These are phyloP conservation scores for Teratosphaeria epicoccoides DNA, from an alignment of 2,329 filamentous ascomycete genomes.

Conservation along the genomic window DNA sequence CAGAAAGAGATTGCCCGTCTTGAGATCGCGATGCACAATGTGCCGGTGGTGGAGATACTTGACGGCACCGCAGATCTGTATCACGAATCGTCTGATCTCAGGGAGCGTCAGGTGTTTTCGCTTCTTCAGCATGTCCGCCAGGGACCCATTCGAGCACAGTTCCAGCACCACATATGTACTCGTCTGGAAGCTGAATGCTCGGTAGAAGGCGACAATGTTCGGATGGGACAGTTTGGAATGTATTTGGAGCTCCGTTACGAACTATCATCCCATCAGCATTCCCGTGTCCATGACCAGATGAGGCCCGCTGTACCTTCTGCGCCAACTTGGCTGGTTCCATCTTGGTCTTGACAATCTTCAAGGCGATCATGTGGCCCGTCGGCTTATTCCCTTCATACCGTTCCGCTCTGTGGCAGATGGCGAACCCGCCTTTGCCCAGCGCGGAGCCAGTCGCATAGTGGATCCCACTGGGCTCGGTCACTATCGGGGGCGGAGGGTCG, in stretches of 20 bases:
- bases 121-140: slow-evolving; percentile 96
- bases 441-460: slow-evolving; percentile 64
- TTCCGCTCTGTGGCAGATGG: slow-evolving; percentile 67
- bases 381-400: slow-evolving; percentile 44
- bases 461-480: slow-evolving; percentile 59
- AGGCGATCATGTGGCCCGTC: slow-evolving; percentile 57
- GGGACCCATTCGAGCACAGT: slow-evolving; percentile 85
- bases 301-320: slow-evolving; percentile 52
- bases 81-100: slow-evolving; percentile 84
- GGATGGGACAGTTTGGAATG: slow-evolving; percentile 96
- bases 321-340: slow-evolving; percentile 72
- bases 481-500: slow-evolving; percentile 44
- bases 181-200: slow-evolving; percentile 80
- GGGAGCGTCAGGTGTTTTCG: slow-evolving; percentile 84
- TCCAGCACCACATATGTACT: slow-evolving; percentile 92
- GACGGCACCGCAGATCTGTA: slow-evolving; percentile 92
- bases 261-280: slow-evolving; percentile 34
- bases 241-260: slow-evolving; percentile 80
- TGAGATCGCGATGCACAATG: slow-evolving; percentile 92
- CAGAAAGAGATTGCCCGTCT: slow-evolving; percentile 96
- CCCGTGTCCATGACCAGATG: not conserved
- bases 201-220: slow-evolving; percentile 90
- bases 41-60: slow-evolving; percentile 96
- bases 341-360: slow-evolving; percentile 75
- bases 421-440: slow-evolving; percentile 72